Percentiles rank a stretch among this genome's conserved stretches.
Conservation (phyloP, 164 flowering plant species). For the Stephania yunnanensis region DNA sequence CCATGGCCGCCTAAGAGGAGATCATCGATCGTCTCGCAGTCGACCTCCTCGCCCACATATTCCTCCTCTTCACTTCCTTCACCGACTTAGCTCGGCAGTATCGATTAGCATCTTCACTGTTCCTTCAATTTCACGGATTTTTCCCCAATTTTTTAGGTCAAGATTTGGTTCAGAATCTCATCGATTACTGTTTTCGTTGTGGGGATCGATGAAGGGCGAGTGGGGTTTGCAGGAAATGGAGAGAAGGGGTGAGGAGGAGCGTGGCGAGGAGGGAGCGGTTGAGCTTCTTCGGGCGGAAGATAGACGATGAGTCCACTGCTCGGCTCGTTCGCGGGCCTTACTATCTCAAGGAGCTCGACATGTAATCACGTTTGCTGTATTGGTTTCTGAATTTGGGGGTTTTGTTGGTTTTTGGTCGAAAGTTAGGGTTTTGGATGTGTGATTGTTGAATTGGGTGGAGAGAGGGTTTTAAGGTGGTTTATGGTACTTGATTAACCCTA, state of each 20-base stretch:
- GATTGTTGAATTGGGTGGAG: neutral
- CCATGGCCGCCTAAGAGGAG: slow-evolving; percentile 24
- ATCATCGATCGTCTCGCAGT: slow-evolving; percentile 65
- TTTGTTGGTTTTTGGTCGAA: too few species aligned
- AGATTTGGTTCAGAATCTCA: neutral
- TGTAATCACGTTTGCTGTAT: slow-evolving; percentile 31
- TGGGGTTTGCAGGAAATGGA: slow-evolving; percentile 85
- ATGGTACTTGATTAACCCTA: neutral
- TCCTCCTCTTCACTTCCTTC: slow-evolving; percentile 47
- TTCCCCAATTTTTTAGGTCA: neutral
- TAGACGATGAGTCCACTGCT: slow-evolving; percentile 81
- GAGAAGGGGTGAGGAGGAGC: slow-evolving; percentile 67
- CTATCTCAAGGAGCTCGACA: slow-evolving; percentile 84
- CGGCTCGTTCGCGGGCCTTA: slow-evolving; percentile 61
- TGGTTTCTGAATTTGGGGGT: neutral
- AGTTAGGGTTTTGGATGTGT: neutral
- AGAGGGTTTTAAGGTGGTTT: too few species aligned
- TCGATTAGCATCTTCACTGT: neutral
- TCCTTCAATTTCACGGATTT: neutral
- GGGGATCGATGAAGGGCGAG: slow-evolving; percentile 13
- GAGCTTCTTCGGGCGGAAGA: slow-evolving; percentile 82
- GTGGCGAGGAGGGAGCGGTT: slow-evolving; percentile 54
- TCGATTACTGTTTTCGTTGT: neutral
- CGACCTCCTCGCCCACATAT: slow-evolving; percentile 62
- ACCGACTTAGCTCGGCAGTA: slow-evolving; percentile 68